These are phyloP conservation scores for Phyllosticta citriasiana DNA, from an alignment of 2,329 filamentous ascomycete species.

Conservation along the genomic window DNA sequence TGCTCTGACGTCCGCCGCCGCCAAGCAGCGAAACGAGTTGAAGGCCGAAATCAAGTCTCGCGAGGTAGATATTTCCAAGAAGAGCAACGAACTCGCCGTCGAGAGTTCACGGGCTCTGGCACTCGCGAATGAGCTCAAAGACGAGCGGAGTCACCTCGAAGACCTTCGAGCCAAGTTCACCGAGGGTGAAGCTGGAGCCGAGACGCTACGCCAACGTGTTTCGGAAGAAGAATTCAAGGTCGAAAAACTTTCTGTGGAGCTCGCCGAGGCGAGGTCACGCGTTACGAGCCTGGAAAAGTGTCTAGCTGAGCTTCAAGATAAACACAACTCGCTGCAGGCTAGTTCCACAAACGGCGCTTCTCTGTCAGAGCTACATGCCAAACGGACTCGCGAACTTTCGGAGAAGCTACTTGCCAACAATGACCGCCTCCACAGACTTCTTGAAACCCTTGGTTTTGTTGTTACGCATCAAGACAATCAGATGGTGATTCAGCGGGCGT, in stretches of 20 bases:
- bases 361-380: constrained; percentile 45
- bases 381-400: constrained; percentile 71
- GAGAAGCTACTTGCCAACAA: constrained; percentile 75
- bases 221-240: constrained; percentile 67
- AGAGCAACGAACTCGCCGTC: constrained; percentile 35
- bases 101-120: constrained; percentile 38
- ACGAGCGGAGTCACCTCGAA: constrained; percentile 60
- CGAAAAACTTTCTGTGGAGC: constrained; percentile 55
- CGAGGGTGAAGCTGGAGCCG: constrained; percentile 75
- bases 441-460: constrained; percentile 80
- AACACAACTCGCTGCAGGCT: constrained; percentile 45
- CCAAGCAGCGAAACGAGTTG: constrained; percentile 30
- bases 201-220: constrained; percentile 63
- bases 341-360: constrained; percentile 21
- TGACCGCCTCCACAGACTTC: constrained; percentile 68
- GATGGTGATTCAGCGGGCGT: constrained; percentile 66
- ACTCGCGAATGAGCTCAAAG: constrained; percentile 45
- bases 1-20: constrained; percentile 28
- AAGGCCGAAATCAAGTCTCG: constrained; percentile 29
- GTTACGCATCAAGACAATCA: constrained; percentile 62
- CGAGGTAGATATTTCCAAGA: constrained; percentile 25
- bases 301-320: constrained; percentile 57
- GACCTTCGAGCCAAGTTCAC: constrained; percentile 61
- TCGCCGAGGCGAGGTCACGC: constrained; percentile 67
- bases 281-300: constrained; percentile 69